phyloP scores from a whole-genome alignment of 1,139 yeast species.

The Entelexis sorbosivorans region DNA sequence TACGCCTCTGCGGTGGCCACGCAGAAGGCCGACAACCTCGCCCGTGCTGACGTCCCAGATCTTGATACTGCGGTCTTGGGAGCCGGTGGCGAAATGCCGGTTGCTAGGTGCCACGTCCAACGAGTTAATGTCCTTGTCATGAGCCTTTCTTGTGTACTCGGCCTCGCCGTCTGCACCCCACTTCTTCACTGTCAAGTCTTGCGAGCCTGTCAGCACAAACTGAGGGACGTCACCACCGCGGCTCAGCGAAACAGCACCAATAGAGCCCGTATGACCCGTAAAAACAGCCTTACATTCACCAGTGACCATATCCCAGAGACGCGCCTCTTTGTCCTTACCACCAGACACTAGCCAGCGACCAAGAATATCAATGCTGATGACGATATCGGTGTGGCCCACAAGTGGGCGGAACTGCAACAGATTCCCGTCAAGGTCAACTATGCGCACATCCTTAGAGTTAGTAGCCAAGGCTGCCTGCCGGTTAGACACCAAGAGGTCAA shows the following conservation, averaged over 20 bases:
- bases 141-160: conserved; percentile 80
- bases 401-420: conserved; percentile 33
- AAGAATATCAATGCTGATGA: conserved; percentile 69
- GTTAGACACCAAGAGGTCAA: conserved; percentile 38
- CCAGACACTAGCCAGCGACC: conserved; percentile 89
- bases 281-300: conserved; percentile 53
- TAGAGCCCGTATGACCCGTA: conserved; percentile 78
- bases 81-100: conserved; percentile 79
- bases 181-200: conserved; percentile 79
- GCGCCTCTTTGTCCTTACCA: conserved; percentile 79
- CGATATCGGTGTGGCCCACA: conserved; percentile 77
- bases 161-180: conserved; percentile 53
- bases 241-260: conserved; percentile 73
- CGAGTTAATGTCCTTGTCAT: conserved; percentile 88
- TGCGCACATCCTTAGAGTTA: conserved; percentile 80
- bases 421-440: conserved; percentile 41
- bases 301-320: conserved; percentile 58
- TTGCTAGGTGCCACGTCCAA: conserved; percentile 84
- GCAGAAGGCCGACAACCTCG: conserved; percentile 69
- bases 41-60: conserved; percentile 78
- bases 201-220: conserved; percentile 74
- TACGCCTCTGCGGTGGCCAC: conserved; percentile 87
- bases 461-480: conserved; percentile 54
- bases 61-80: conserved; percentile 88
- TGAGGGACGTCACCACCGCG: conserved; percentile 47